These are phyloP conservation scores for Favolaschia claudopus DNA, from an alignment of 768 basidiomycete species.

Conservation along the genomic window DNA sequence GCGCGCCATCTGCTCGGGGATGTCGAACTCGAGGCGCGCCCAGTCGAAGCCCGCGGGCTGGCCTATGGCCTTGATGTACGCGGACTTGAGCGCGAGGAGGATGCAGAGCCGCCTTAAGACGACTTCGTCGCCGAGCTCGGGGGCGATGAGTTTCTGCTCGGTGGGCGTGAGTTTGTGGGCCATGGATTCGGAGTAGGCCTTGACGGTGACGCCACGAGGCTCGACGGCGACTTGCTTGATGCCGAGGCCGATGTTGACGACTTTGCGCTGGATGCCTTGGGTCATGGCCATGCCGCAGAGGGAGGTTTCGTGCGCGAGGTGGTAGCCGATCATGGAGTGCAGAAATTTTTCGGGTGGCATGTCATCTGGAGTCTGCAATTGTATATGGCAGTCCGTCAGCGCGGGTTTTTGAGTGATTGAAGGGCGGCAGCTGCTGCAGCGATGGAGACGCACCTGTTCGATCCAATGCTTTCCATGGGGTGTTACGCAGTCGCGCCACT, in stretches of 20 bases:
- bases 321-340: constrained; percentile 83
- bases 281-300: constrained; percentile 88
- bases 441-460: constrained; percentile 65
- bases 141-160: constrained; percentile 62
- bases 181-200: constrained; percentile 74
- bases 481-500: constrained; percentile 73
- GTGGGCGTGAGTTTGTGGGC: constrained; percentile 64
- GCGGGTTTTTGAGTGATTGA: not conserved
- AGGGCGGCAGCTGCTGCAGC: not conserved
- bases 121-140: constrained; percentile 64
- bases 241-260: constrained; percentile 84
- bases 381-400: constrained; percentile 12
- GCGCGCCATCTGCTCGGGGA: constrained; percentile 62
- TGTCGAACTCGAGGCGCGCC: constrained; percentile 83
- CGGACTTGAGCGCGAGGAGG: constrained; percentile 79
- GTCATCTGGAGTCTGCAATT: constrained; percentile 57
- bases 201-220: constrained; percentile 63
- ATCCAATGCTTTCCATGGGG: constrained; percentile 82
- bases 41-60: constrained; percentile 84
- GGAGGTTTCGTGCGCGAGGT: constrained; percentile 71
- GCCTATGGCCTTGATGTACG: constrained; percentile 86
- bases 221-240: constrained; percentile 73
- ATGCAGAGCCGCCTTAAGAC: constrained; percentile 79
- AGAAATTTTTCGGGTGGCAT: constrained; percentile 71
- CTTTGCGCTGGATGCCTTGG: constrained; percentile 76